Conservation (phyloP, 2,329 filamentous ascomycete species). For the Alternaria sp. region DNA sequence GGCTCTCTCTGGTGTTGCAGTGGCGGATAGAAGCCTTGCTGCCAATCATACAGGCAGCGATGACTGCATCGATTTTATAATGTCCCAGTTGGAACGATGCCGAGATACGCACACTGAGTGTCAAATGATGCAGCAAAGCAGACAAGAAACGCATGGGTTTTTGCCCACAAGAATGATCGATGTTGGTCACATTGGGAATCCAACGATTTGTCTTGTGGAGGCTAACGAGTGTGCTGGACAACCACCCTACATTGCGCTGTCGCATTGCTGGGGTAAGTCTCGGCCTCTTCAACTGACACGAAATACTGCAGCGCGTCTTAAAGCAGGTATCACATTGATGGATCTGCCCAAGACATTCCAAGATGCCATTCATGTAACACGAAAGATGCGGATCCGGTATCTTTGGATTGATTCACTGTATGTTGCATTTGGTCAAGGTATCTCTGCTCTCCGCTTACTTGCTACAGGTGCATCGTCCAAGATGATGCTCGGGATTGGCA, state of each 20-base stretch:
- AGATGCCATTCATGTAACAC: background rate
- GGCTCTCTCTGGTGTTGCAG: background rate
- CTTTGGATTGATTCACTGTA: background rate
- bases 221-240: background rate
- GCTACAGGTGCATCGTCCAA: slow-evolving; percentile 21
- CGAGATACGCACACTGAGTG: background rate
- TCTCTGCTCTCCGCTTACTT: background rate
- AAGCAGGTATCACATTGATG: background rate
- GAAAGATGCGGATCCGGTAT: background rate
- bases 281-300: background rate
- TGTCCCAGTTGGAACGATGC: background rate
- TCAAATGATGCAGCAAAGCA: background rate
- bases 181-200: background rate
- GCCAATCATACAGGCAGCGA: background rate
- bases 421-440: background rate
- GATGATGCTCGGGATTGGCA: slow-evolving; percentile 16
- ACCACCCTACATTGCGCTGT: background rate
- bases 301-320: background rate
- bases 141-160: background rate
- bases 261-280: background rate
- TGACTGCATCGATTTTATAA: background rate
- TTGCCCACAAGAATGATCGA: background rate
- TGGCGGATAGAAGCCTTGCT: background rate
- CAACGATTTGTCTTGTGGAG: background rate
- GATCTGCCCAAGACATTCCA: background rate